Conservation (phyloP, 345 rosid species). For the Arabidopsis arenosa region DNA sequence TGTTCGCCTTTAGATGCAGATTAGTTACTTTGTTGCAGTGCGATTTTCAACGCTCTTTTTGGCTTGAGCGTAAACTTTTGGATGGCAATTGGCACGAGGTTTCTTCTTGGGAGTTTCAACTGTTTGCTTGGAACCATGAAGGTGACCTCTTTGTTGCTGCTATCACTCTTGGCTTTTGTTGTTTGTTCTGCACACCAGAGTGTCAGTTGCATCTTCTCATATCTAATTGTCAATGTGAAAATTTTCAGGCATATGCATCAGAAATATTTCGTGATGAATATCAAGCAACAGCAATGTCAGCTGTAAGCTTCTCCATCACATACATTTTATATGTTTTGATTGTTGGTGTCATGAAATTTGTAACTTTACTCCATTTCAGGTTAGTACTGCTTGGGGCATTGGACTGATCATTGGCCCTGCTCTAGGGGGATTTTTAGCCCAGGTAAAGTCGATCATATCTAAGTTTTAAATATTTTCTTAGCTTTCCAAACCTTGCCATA, state of each 20-base stretch:
- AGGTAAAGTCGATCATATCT: slow-evolving; percentile 52
- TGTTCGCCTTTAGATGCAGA: background rate
- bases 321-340: slow-evolving; percentile 19
- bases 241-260: slow-evolving; percentile 76
- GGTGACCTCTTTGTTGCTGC: slow-evolving; percentile 50
- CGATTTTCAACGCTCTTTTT: slow-evolving; percentile 80
- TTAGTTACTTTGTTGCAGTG: slow-evolving; percentile 52
- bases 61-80: slow-evolving; percentile 86
- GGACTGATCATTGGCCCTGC: slow-evolving; percentile 97
- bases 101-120: slow-evolving; percentile 85
- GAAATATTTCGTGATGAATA: slow-evolving; percentile 80
- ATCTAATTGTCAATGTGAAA: slow-evolving; percentile 6
- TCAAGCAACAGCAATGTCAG: slow-evolving; percentile 86
- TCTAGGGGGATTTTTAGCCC: slow-evolving; percentile 84
- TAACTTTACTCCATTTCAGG: slow-evolving; percentile 50
- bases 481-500: background rate
- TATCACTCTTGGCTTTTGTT: background rate
- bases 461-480: slow-evolving; percentile 6
- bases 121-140: slow-evolving; percentile 91
- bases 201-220: background rate
- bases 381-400: slow-evolving; percentile 94
- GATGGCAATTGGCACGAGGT: slow-evolving; percentile 88
- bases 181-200: background rate
- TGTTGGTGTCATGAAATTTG: background rate
- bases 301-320: slow-evolving; percentile 54